Evolutionary conservation across 345 rosid genomes (phyloP), one percentile per base, ranked within the genome.

Genomic region (Eucalyptus dawsonii): DNA sequence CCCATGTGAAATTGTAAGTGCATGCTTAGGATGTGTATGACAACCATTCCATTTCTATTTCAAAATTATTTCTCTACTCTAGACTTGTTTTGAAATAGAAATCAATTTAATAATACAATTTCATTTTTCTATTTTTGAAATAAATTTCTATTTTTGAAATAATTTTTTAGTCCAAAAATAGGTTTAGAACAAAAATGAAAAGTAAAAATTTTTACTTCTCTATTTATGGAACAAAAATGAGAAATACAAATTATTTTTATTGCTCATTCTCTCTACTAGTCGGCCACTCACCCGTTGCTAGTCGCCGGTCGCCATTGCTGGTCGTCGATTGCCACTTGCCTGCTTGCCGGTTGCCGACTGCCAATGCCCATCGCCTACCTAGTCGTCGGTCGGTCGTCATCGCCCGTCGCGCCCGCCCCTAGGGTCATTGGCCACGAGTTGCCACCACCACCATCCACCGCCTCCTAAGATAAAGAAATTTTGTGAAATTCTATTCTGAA

Each of bases 221-320:
- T 58, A 1, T 25, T 58, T 58, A 0, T 11, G 0, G 14, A 58
- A 25, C 0, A 25, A 1, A 58, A 58, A 58, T 58, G 4, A 58
- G 2, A 58, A 58, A 25, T 58, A 11, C 11, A 25, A 58, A 5
- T 0, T 58, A 3, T 58, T 58, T 11, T 58, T 11, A 25, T 58
- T 0, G 7, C 7, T 58, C 29, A 1, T 3, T 1, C 65, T 58
- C 0, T 24, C n/a, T 58, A 58, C 65, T 58, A 58, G 14, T 11
- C 0, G 2, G 1, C 65, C 7, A 11, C n/a, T 0, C n/a, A 25
- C 3, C 2, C 1, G 0, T 27, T 11, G 14, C 1, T 27, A 0
- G 65, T 58, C 3, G 1, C 0, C 0, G 13, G 22, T 53, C 1
- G 0, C 56, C 9, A 1, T 1, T 0, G 1, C 1, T 2, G 24